Conservation (phyloP, 179 eudicot species). For the Camellia oleifera region DNA sequence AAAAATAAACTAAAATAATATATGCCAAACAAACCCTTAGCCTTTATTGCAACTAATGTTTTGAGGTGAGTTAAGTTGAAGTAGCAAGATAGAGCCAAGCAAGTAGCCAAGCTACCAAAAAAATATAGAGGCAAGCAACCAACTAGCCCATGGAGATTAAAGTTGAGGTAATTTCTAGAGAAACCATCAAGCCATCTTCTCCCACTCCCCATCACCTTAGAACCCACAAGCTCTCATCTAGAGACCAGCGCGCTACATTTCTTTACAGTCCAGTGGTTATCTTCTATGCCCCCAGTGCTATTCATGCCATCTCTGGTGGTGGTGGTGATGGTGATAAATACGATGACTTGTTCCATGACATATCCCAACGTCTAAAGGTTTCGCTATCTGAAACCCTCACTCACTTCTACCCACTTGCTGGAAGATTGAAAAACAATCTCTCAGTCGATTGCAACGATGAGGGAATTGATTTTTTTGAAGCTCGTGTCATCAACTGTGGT, state of each 20-base stretch:
- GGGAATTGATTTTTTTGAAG: slow-evolving; percentile 24
- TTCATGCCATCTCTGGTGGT: no score
- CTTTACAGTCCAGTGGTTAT: slow-evolving; percentile 31
- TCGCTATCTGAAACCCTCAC: slow-evolving; percentile 32
- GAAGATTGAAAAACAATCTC: slow-evolving; percentile 19
- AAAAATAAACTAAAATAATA: no score
- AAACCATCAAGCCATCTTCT: slow-evolving; percentile 33
- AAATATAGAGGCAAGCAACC: no score
- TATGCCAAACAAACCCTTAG: no score
- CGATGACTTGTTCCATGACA: not conserved
- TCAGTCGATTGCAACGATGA: slow-evolving; percentile 29
- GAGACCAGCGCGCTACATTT: slow-evolving; percentile 37
- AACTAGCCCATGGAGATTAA: not conserved
- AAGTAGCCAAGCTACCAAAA: no score
- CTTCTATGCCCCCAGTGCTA: slow-evolving; percentile 19
- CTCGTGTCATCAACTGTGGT: slow-evolving; percentile 14
- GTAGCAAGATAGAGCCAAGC: no score
- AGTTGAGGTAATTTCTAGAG: slow-evolving; percentile 14
- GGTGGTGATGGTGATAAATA: not conserved
- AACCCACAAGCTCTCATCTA: slow-evolving; percentile 21
- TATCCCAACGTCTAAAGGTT: slow-evolving; percentile 11
- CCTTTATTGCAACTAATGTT: no score
- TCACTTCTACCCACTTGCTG: slow-evolving; percentile 36
- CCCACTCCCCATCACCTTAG: slow-evolving; percentile 31
- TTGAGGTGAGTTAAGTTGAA: no score